Conservation (phyloP, 352 stramenopile genomes). For the Phytophthora quininea region DNA sequence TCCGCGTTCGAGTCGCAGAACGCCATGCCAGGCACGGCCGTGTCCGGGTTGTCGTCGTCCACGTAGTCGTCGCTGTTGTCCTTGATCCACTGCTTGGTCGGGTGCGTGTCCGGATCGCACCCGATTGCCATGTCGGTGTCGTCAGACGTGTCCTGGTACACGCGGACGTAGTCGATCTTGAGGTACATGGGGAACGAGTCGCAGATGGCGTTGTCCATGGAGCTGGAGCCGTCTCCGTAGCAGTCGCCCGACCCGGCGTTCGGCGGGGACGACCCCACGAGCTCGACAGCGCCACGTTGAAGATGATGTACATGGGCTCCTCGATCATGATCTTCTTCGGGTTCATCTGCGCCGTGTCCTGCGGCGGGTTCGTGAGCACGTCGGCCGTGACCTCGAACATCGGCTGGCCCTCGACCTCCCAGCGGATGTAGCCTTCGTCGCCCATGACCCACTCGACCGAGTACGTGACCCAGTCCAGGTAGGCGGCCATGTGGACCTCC, state of each 20-base stretch:
- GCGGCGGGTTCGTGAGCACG: conserved; percentile 36
- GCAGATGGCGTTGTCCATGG: conserved; percentile 39
- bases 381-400: conserved; percentile 21
- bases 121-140: conserved; percentile 45
- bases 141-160: conserved; percentile 36
- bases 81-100: conserved; percentile 63
- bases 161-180: conserved; percentile 45
- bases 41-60: conserved; percentile 20
- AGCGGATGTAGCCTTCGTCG: conserved; percentile 24
- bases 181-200: conserved; percentile 60
- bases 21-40: conserved; percentile 9
- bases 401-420: conserved; percentile 21
- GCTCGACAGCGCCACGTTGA: conserved; percentile 32
- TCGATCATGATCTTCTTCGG: conserved; percentile 78
- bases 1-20: conserved; percentile 25
- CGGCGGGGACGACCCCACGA: conserved; percentile 75
- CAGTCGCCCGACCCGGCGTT: conserved; percentile 52
- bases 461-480: conserved; percentile 47
- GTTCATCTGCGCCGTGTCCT: conserved; percentile 68
- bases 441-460: conserved; percentile 24
- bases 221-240: conserved; percentile 32
- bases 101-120: conserved; percentile 33
- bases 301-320: conserved; percentile 90
- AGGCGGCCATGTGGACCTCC: conserved; percentile 76
- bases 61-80: conserved; percentile 22